Conservation (phyloP, 345 rosid species). For the Lumnitzera racemosa region DNA sequence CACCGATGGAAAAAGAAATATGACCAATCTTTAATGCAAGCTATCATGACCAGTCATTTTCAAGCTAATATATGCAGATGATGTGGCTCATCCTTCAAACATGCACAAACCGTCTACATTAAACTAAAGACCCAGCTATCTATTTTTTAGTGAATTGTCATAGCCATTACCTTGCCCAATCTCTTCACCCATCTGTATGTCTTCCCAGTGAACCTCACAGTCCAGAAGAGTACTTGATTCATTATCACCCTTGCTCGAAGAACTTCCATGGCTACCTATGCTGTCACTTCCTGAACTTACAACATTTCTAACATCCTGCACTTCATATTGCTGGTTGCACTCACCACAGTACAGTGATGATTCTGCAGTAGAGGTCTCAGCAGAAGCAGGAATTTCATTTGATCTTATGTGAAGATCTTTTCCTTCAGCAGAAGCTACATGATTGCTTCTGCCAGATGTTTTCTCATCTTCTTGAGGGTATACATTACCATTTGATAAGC, state of each 20-base stretch:
- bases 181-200: slow-evolving; percentile 61
- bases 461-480: slow-evolving; percentile 14
- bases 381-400: neutral
- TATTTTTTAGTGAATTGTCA: too few relatives aligned
- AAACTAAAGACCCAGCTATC: too few relatives aligned
- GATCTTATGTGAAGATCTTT: neutral
- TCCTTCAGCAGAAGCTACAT: neutral
- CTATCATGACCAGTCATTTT: too few relatives aligned
- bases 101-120: too few relatives aligned
- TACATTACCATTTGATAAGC: slow-evolving; percentile 9
- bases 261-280: slow-evolving; percentile 31
- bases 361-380: slow-evolving; percentile 18
- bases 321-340: slow-evolving; percentile 8
- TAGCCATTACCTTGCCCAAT: slow-evolving; percentile 64
- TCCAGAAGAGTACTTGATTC: slow-evolving; percentile 26
- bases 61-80: too few relatives aligned
- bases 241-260: slow-evolving; percentile 36
- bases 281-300: slow-evolving; percentile 27
- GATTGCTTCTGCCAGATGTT: slow-evolving; percentile 13
- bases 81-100: too few relatives aligned
- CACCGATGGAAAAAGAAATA: too few relatives aligned
- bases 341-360: slow-evolving; percentile 24
- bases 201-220: slow-evolving; percentile 73
- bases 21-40: too few relatives aligned
- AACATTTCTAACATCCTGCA: slow-evolving; percentile 20